A percentile compares a stretch with the other conserved stretches of the same genome.
Conservation (phyloP, 1,139 yeast species). For the Sugiyamaella xylanicola region DNA sequence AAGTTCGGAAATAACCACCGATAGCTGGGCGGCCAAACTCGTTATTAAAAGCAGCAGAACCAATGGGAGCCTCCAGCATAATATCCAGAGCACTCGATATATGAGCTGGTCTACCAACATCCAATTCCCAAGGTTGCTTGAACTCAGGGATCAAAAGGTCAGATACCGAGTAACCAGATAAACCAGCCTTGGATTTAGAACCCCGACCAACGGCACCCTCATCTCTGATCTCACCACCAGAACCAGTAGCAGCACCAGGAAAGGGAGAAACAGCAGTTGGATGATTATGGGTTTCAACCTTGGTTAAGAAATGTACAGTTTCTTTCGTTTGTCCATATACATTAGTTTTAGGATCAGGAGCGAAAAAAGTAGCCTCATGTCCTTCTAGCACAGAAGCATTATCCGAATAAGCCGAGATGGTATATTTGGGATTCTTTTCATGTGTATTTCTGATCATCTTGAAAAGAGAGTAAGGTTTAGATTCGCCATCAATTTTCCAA, state of each 20-base stretch:
- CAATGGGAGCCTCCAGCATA: conserved; percentile 96
- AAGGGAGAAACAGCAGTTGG: conserved; percentile 99
- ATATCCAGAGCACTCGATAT: conserved; percentile 92
- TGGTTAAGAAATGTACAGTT: conserved; percentile 82
- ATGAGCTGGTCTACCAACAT: conserved; percentile 87
- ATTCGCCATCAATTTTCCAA: conserved; percentile 90
- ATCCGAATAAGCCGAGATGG: conserved; percentile 93
- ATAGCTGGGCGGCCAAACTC: conserved; percentile 99
- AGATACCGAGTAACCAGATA: conserved; percentile 89
- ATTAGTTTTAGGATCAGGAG: conserved; percentile 74
- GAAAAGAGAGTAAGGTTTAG: conserved; percentile 75
- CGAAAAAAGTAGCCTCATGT: conserved; percentile 62
- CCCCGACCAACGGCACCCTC: conserved; percentile 99
- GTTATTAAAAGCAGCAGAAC: conserved; percentile 97
- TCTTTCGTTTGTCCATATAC: conserved; percentile 77
- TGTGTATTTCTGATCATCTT: conserved; percentile 97
- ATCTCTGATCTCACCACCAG: conserved; percentile 99
- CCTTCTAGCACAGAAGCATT: conserved; percentile 98
- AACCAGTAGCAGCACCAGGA: conserved; percentile 99
- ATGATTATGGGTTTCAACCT: conserved; percentile 98
- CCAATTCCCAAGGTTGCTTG: conserved; percentile 92
- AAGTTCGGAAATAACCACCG: conserved; percentile 93
- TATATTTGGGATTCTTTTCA: conserved; percentile 71
- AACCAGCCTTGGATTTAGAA: conserved; percentile 94
- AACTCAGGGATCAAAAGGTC: conserved; percentile 85